Conservation (phyloP, 1,139 yeast genomes). For the Magnusiomyces sp. region DNA sequence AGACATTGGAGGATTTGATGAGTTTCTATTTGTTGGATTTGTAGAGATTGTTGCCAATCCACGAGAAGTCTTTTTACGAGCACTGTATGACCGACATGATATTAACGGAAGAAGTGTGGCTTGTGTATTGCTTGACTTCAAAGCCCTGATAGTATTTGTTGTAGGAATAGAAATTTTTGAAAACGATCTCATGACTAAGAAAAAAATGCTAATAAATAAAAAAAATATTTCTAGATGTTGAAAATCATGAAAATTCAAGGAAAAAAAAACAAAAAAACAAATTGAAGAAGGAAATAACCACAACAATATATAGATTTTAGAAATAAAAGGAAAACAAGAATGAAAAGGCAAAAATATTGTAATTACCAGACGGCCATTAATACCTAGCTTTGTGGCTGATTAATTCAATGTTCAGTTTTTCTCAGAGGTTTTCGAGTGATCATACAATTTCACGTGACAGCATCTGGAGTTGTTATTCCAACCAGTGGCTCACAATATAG, state of each 20-base stretch:
- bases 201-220: neutral
- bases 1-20: conserved; percentile 54
- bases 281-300: neutral
- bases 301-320: neutral
- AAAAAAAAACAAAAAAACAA: neutral
- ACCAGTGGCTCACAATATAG: no score
- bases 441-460: neutral
- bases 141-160: no score
- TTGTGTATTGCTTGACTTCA: no score
- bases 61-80: neutral
- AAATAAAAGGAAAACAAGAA: neutral
- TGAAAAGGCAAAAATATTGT: neutral
- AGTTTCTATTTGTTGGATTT: neutral
- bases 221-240: neutral
- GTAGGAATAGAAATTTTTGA: no score
- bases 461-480: no score
- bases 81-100: no score
- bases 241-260: neutral
- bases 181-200: no score
- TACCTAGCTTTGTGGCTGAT: neutral
- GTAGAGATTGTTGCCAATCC: conserved; percentile 7
- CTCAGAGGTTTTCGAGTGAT: neutral
- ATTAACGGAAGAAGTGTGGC: no score
- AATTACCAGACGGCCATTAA: neutral
- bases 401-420: no score